Conservation (phyloP, 495 filamentous ascomycete species). For the Platismatia glauca region DNA sequence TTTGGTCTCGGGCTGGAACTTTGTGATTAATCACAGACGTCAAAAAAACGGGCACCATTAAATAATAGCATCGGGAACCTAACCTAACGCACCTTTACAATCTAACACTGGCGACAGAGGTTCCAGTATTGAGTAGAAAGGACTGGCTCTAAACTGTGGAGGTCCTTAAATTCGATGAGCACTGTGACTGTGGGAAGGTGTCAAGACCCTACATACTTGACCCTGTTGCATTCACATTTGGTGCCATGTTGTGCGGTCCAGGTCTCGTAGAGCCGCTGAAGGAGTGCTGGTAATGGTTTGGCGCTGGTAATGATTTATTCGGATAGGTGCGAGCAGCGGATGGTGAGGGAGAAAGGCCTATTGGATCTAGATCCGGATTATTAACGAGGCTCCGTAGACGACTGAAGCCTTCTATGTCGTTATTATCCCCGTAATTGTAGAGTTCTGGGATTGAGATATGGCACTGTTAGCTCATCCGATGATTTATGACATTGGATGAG, state of each 20-base stretch:
- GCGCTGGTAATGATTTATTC: constrained; percentile 11
- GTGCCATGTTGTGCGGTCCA: constrained; percentile 24
- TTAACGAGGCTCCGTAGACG: constrained; percentile 29
- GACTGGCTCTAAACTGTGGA: constrained; percentile 61
- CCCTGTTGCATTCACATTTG: constrained; percentile 33
- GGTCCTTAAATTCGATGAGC: constrained; percentile 29
- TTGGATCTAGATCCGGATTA: constrained; percentile 25
- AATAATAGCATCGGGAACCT: not conserved
- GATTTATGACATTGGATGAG: not conserved
- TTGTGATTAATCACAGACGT: constrained; percentile 23
- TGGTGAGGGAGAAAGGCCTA: constrained; percentile 18
- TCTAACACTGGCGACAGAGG: constrained; percentile 52
- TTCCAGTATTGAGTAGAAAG: constrained; percentile 60
- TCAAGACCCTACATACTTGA: constrained; percentile 11
- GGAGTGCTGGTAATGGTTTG: constrained; percentile 23
- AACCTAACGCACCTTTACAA: constrained; percentile 53
- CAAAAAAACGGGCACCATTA: constrained; percentile 6
- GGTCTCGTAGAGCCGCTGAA: constrained; percentile 11
- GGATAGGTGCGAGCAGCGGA: constrained; percentile 10
- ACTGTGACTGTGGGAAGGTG: not conserved
- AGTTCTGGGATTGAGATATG: constrained; percentile 25
- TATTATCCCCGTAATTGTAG: constrained; percentile 17
- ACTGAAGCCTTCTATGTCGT: constrained; percentile 31
- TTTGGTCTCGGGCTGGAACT: constrained; percentile 41
- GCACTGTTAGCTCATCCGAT: constrained; percentile 19